These are phyloP conservation scores for Astrothelium macrocarpum DNA, from an alignment of 495 filamentous ascomycete species.

Conservation along the genomic window DNA sequence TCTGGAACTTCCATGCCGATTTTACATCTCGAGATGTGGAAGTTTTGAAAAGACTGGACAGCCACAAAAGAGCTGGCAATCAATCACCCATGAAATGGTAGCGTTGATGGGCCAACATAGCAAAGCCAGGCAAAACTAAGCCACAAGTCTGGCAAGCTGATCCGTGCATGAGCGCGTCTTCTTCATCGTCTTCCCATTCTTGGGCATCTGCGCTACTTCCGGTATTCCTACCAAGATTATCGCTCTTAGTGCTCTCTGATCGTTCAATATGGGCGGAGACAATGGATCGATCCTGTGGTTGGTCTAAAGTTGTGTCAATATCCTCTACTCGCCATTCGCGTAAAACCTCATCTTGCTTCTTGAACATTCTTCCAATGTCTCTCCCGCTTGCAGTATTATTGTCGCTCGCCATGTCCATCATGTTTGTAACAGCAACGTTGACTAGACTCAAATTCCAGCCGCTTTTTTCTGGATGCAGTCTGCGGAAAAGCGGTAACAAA, in stretches of 20 bases:
- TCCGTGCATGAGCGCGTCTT: constrained; percentile 30
- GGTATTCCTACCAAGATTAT: neutral
- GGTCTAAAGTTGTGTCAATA: constrained; percentile 1
- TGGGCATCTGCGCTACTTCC: constrained; percentile 12
- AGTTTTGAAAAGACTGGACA: too few species aligned
- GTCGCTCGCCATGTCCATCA: constrained; percentile 50
- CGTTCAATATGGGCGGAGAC: neutral
- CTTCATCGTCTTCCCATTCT: constrained; percentile 25
- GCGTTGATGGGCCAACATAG: constrained; percentile 58
- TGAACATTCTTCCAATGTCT: constrained; percentile 35
- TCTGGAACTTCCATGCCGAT: too few species aligned
- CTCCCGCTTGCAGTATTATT: constrained; percentile 29
- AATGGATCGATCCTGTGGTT: neutral
- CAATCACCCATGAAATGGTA: constrained; percentile 43
- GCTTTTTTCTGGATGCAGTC: constrained; percentile 56
- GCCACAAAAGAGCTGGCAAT: too few species aligned
- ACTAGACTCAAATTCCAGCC: constrained; percentile 74
- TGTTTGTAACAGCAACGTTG: constrained; percentile 81
- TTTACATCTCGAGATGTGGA: too few species aligned
- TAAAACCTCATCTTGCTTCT: constrained; percentile 52
- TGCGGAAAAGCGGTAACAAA: constrained; percentile 60
- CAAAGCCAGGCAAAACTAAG: constrained; percentile 58
- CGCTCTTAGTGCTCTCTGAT: neutral
- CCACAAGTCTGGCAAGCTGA: constrained; percentile 53
- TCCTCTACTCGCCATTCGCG: constrained; percentile 53